Conservation (phyloP, 345 rosid species). For the Populus simonii region DNA sequence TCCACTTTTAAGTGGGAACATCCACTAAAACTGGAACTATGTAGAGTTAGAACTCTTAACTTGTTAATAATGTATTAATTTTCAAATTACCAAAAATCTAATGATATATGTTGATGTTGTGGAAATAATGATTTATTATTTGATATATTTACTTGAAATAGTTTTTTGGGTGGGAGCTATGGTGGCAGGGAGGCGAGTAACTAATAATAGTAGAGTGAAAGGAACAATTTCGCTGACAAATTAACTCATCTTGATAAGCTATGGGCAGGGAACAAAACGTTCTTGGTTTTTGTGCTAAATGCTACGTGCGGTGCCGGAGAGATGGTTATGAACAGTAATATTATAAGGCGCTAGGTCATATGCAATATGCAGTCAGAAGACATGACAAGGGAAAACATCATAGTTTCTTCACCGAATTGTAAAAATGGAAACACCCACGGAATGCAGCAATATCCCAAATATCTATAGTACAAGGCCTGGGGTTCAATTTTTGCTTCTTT, state of each 20-base stretch:
- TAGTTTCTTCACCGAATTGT: not conserved
- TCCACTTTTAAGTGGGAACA: not conserved
- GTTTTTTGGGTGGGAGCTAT: too few relatives aligned
- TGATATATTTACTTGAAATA: too few relatives aligned
- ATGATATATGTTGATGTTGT: not conserved
- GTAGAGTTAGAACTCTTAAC: not conserved
- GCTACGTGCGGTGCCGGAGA: not conserved
- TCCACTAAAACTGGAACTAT: slow-evolving; percentile 1
- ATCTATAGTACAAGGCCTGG: not conserved
- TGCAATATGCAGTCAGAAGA: slow-evolving; percentile 8
- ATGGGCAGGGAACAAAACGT: not conserved
- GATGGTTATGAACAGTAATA: not conserved
- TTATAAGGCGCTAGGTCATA: not conserved
- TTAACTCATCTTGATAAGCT: not conserved
- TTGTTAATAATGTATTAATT: not conserved
- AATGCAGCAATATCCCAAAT: not conserved
- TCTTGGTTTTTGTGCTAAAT: not conserved
- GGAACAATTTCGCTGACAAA: not conserved
- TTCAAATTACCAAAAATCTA: not conserved
- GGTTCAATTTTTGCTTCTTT: not conserved
- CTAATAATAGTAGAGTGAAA: not conserved
- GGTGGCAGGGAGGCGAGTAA: too few relatives aligned
- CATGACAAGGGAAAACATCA: slow-evolving; percentile 19
- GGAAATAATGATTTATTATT: too few relatives aligned
- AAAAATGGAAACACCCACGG: slow-evolving; percentile 4